Evolutionary conservation across 306 rosid genomes (phyloP).

Genomic region (Gastrolobium villosum): DNA sequence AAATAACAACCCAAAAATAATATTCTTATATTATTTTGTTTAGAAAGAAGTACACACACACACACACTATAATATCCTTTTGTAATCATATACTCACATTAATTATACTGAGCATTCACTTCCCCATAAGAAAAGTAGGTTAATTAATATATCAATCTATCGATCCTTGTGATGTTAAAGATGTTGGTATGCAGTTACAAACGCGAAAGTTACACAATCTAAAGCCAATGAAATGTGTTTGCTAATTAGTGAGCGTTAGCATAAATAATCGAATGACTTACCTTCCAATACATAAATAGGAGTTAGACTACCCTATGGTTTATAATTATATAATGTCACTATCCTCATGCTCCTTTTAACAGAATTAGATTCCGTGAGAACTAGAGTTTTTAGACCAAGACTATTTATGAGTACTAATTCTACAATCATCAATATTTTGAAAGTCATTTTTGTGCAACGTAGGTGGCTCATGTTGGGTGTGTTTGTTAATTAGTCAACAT

Average conservation of each 20-base stretch:
- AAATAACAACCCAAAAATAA: too few relatives aligned
- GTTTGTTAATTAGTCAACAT: constrained; percentile 30
- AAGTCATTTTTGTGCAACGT: neutral
- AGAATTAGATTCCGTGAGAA: neutral
- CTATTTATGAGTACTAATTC: neutral
- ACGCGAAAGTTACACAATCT: neutral
- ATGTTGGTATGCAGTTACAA: constrained; percentile 8
- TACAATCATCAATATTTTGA: neutral
- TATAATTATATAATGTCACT: neutral
- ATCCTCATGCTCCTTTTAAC: neutral
- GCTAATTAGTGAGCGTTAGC: neutral
- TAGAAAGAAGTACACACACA: too few relatives aligned
- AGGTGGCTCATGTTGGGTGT: neutral
- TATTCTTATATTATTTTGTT: too few relatives aligned
- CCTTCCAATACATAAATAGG: constrained; percentile 24
- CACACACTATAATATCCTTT: too few relatives aligned
- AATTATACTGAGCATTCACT: neutral
- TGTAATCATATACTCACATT: too few relatives aligned
- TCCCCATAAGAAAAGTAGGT: neutral
- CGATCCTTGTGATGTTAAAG: constrained; percentile 15
- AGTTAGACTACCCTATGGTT: neutral
- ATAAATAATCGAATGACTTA: neutral
- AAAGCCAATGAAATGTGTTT: neutral
- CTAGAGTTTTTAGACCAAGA: neutral
- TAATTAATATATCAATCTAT: neutral